Percentiles rank a stretch among this genome's conserved stretches.
Evolutionary conservation across 2,329 filamentous ascomycete genomes (phyloP).

Genomic region (Hymenoscyphus infarciens): DNA sequence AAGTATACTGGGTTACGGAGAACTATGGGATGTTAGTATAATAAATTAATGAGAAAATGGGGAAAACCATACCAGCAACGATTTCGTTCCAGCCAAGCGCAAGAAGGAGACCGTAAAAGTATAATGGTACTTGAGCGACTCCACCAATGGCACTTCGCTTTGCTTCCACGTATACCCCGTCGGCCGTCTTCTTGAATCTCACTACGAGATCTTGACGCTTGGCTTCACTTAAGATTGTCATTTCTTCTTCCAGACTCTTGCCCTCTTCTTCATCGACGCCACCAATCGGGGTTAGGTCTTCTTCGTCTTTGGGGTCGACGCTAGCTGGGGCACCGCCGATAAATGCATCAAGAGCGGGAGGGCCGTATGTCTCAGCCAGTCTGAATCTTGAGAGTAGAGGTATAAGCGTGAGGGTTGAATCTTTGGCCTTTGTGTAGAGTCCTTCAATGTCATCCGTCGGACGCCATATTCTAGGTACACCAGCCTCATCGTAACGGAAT

Average conservation of each 20-base stretch:
- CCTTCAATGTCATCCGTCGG: constrained; percentile 97
- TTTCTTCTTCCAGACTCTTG: constrained; percentile 93
- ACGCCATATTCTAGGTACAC: constrained; percentile 94
- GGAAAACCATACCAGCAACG: constrained; percentile 67
- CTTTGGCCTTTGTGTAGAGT: constrained; percentile 84
- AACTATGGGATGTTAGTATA: constrained; percentile 50
- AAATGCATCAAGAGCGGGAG: constrained; percentile 81
- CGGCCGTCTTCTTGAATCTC: constrained; percentile 96
- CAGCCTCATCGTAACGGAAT: constrained; percentile 94
- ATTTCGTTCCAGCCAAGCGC: constrained; percentile 99
- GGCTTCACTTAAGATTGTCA: constrained; percentile 85
- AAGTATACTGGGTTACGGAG: constrained; percentile 92
- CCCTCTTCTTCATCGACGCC: constrained; percentile 93
- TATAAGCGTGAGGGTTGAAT: constrained; percentile 87
- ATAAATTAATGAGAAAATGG: neutral
- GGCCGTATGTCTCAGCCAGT: constrained; percentile 66
- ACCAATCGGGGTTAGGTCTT: constrained; percentile 83
- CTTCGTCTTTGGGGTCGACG: constrained; percentile 79
- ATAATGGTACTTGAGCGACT: constrained; percentile 87
- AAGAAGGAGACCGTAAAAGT: constrained; percentile 87
- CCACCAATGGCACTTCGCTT: constrained; percentile 96
- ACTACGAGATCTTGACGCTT: constrained; percentile 90
- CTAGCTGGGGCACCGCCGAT: constrained; percentile 74
- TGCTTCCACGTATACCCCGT: constrained; percentile 96
- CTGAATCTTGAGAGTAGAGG: constrained; percentile 84